Evolutionary conservation across 345 rosid species (phyloP).

Genomic region (Aurinia saxatilis): DNA sequence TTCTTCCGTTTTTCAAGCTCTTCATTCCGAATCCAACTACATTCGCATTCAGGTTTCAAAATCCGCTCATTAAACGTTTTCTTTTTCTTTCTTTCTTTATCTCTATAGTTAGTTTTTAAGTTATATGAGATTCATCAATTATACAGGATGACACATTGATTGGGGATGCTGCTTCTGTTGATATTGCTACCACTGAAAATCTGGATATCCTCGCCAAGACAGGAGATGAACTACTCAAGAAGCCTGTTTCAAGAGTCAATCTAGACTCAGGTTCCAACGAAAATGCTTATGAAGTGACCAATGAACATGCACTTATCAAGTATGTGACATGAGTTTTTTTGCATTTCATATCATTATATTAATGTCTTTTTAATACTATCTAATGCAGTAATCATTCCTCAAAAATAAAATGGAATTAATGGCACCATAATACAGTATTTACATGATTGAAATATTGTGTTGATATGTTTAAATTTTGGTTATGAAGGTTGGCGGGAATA

Average conservation of each 20-base stretch:
- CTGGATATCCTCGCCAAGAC: slow-evolving; percentile 35
- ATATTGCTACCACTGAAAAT: slow-evolving; percentile 47
- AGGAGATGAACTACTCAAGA: slow-evolving; percentile 45
- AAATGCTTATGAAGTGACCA: slow-evolving; percentile 17
- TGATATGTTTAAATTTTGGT: not conserved
- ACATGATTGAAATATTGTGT: no score
- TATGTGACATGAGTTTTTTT: not conserved
- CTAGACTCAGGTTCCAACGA: slow-evolving; percentile 36
- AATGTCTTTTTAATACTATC: no score
- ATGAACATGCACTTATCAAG: slow-evolving; percentile 22
- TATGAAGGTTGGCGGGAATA: slow-evolving; percentile 34
- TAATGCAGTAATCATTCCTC: no score
- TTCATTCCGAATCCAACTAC: slow-evolving; percentile 34
- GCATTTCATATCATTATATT: not conserved
- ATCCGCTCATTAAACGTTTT: not conserved
- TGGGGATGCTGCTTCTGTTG: slow-evolving; percentile 39
- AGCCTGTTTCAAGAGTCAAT: slow-evolving; percentile 45
- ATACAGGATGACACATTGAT: slow-evolving; percentile 42
- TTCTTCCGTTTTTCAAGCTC: slow-evolving; percentile 41
- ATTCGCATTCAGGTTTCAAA: slow-evolving; percentile 29
- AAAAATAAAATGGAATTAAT: no score
- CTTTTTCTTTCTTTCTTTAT: not conserved
- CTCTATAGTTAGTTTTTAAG: not conserved
- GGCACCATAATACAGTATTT: no score
- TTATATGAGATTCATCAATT: not conserved